Evolutionary conservation across 164 flowering plant genomes (phyloP).

Genomic region (Chloranthus sessilifolius): DNA sequence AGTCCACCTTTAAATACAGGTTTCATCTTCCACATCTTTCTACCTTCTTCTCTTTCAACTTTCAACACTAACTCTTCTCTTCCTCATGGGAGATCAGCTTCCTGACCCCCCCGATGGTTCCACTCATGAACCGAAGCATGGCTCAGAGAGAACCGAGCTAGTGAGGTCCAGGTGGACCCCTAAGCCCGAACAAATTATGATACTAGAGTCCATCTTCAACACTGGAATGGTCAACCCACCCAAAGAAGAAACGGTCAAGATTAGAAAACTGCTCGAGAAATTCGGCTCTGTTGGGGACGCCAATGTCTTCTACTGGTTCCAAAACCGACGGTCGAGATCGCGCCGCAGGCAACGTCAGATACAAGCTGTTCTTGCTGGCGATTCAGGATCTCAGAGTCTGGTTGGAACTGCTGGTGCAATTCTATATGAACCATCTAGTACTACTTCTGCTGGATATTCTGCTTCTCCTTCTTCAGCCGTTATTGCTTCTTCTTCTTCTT

Average conservation of each 20-base stretch:
- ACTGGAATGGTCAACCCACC: constrained; percentile 97
- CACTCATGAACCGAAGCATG: constrained; percentile 13
- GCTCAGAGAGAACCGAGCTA: constrained; percentile 35
- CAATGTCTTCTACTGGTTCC: constrained; percentile 95
- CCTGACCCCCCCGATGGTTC: too few relatives aligned
- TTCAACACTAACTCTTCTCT: too few relatives aligned
- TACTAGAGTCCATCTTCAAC: constrained; percentile 89
- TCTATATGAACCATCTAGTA: background rate
- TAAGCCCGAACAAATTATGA: constrained; percentile 85
- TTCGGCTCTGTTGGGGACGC: constrained; percentile 88
- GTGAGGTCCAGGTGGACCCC: constrained; percentile 92
- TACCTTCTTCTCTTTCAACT: too few relatives aligned
- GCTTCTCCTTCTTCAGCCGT: background rate
- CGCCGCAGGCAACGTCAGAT: constrained; percentile 6
- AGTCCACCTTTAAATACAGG: too few relatives aligned
- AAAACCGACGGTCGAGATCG: constrained; percentile 23
- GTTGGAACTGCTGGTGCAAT: background rate
- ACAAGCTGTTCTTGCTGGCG: constrained; percentile 1
- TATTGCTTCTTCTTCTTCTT: constrained; percentile 3
- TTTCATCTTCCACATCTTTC: too few relatives aligned
- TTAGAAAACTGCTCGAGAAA: constrained; percentile 68
- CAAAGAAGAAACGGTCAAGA: constrained; percentile 78
- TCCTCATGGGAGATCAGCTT: too few relatives aligned
- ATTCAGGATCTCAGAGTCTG: background rate
- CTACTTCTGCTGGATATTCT: background rate